These are phyloP conservation scores for Sequoiadendron giganteum DNA, from an alignment of 75 land plant species.

Conservation along the genomic window DNA sequence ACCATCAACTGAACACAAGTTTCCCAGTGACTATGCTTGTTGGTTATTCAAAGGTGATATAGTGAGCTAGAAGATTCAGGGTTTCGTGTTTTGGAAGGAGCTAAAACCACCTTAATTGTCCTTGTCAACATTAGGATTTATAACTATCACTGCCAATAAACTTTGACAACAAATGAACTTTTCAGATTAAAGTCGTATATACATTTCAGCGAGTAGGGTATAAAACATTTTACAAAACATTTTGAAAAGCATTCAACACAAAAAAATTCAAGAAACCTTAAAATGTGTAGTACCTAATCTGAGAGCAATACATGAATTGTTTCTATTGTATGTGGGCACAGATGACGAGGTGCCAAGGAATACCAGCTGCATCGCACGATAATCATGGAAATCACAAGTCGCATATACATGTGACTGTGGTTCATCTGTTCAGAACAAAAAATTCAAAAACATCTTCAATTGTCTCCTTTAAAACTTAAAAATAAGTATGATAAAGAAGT, in stretches of 20 bases:
- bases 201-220: not conserved
- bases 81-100: not conserved
- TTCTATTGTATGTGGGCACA: slow-evolving; percentile 32
- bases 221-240: not conserved
- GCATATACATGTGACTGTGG: not conserved
- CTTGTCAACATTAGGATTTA: not conserved
- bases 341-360: slow-evolving; percentile 49
- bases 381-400: slow-evolving; percentile 23
- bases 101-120: not conserved
- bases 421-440: not conserved
- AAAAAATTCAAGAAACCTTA: not conserved
- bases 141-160: not conserved
- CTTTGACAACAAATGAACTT: not conserved
- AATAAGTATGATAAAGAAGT: not conserved
- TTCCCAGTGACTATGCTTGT: not conserved
- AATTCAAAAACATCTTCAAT: not conserved
- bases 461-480: not conserved
- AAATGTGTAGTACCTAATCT: slow-evolving; percentile 30
- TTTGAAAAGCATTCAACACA: not conserved
- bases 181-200: not conserved
- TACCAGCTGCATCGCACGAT: slow-evolving; percentile 42
- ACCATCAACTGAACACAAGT: not conserved
- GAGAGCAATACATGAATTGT: slow-evolving; percentile 40
- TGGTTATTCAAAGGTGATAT: not conserved
- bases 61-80: not conserved